Evolutionary conservation across 2,329 filamentous ascomycete species (phyloP).

Genomic region (Plenodomus tracheiphilus): DNA sequence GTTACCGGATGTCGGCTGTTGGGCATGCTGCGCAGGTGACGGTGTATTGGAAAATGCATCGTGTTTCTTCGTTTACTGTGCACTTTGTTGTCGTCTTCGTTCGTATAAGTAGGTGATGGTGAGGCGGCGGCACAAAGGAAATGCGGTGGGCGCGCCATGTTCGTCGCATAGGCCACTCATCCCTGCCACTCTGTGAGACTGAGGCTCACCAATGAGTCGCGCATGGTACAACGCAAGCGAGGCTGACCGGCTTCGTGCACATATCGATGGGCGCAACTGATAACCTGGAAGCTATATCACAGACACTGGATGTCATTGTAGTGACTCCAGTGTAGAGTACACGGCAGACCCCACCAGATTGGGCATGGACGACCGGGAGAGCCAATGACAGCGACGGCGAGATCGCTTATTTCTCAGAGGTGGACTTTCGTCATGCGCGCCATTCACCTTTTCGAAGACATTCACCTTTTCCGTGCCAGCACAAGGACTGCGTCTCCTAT

Average conservation of each 20-base stretch:
- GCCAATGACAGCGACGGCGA: not conserved
- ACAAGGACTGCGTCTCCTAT: not conserved
- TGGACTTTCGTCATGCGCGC: not conserved
- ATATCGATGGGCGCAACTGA: not conserved
- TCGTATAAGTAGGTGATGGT: not conserved
- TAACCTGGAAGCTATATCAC: not conserved
- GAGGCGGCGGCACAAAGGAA: too few species aligned
- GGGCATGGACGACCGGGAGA: not conserved
- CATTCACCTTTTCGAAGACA: not conserved
- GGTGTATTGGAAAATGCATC: not conserved
- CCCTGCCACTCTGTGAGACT: not conserved
- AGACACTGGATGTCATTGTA: not conserved
- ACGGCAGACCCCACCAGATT: not conserved
- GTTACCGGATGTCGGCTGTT: conserved; percentile 12
- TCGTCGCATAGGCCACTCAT: not conserved
- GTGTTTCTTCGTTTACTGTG: not conserved
- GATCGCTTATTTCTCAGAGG: not conserved
- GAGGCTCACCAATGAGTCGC: not conserved
- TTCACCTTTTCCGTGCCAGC: not conserved
- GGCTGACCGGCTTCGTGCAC: not conserved
- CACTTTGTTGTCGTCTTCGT: not conserved
- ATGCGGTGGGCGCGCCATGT: not conserved
- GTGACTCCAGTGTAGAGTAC: not conserved
- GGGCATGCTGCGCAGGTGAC: not conserved
- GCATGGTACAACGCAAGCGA: not conserved